A percentile compares a stretch with the other conserved stretches of the same genome.
These are phyloP conservation scores for Perilla frutescens DNA, from an alignment of 257 asterid species.

Conservation along the genomic window DNA sequence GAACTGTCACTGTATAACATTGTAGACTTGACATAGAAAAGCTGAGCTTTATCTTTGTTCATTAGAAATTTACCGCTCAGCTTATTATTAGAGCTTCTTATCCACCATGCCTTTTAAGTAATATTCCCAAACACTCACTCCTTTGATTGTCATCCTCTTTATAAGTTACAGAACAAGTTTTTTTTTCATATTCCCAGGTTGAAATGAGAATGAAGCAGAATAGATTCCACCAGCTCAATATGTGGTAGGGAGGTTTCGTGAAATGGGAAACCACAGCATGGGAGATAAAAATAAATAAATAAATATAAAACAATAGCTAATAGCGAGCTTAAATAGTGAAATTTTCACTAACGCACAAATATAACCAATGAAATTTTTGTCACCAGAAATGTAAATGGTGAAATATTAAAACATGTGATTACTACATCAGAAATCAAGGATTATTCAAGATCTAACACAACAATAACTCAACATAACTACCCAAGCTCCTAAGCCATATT, in stretches of 20 bases:
- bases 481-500: neutral
- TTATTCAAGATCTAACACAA: slow-evolving; percentile 13
- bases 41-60: neutral
- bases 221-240: slow-evolving; percentile 8
- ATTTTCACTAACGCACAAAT: neutral
- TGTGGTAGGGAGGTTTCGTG: neutral
- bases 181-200: slow-evolving; percentile 14
- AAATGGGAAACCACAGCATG: slow-evolving; percentile 13
- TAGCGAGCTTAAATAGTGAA: neutral
- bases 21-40: neutral
- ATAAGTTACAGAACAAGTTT: slow-evolving; percentile 1
- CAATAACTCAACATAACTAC: slow-evolving; percentile 29
- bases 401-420: neutral
- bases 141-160: slow-evolving; percentile 14
- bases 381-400: neutral
- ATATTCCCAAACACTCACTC: slow-evolving; percentile 8
- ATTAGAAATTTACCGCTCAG: slow-evolving; percentile 14
- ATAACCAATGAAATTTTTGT: slow-evolving; percentile 1
- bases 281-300: neutral
- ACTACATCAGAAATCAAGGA: slow-evolving; percentile 1
- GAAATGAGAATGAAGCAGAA: neutral
- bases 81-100: slow-evolving; percentile 1
- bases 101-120: slow-evolving; percentile 6
- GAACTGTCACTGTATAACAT: neutral
- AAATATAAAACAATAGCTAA: neutral